Percentiles rank a stretch among this genome's conserved stretches.
Evolutionary conservation across 495 filamentous ascomycete species (phyloP).

Genomic region (Hypoxylon fragiforme): DNA sequence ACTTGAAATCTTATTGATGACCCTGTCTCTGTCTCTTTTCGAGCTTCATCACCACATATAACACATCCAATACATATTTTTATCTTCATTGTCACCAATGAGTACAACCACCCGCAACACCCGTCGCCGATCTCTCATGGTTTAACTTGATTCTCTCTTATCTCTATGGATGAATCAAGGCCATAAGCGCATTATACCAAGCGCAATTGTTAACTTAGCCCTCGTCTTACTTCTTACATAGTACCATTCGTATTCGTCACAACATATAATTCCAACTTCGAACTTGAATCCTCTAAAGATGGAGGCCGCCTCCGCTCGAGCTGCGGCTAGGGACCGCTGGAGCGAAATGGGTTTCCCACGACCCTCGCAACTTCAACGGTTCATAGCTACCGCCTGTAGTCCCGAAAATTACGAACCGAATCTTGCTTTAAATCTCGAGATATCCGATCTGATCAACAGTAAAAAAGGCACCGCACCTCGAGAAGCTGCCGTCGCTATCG

Average conservation of each 20-base stretch:
- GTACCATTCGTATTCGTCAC: too few relatives aligned
- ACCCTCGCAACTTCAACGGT: slow-evolving; percentile 85
- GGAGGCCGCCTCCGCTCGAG: slow-evolving; percentile 95
- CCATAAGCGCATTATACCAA: slow-evolving; percentile 27
- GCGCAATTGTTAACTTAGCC: slow-evolving; percentile 21
- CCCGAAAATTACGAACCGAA: slow-evolving; percentile 97
- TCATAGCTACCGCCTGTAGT: slow-evolving; percentile 93
- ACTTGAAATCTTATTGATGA: too few relatives aligned
- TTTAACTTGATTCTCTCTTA: not conserved
- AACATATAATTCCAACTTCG: not conserved
- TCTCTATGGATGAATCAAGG: slow-evolving; percentile 21
- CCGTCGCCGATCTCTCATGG: slow-evolving; percentile 8
- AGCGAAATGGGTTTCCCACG: slow-evolving; percentile 76
- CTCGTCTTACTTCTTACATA: slow-evolving; percentile 21
- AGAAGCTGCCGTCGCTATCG: slow-evolving; percentile 93
- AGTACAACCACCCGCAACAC: not conserved
- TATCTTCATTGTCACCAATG: slow-evolving; percentile 10
- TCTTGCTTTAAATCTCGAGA: slow-evolving; percentile 93
- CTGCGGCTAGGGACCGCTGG: slow-evolving; percentile 95
- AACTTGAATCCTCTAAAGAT: slow-evolving; percentile 44
- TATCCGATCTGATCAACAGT: slow-evolving; percentile 92
- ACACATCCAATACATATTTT: not conserved
- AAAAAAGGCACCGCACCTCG: slow-evolving; percentile 98
- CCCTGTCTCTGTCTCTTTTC: too few relatives aligned
- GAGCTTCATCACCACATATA: not conserved